Conservation (phyloP, 768 basidiomycete species). For the Hydnum rufescens region DNA sequence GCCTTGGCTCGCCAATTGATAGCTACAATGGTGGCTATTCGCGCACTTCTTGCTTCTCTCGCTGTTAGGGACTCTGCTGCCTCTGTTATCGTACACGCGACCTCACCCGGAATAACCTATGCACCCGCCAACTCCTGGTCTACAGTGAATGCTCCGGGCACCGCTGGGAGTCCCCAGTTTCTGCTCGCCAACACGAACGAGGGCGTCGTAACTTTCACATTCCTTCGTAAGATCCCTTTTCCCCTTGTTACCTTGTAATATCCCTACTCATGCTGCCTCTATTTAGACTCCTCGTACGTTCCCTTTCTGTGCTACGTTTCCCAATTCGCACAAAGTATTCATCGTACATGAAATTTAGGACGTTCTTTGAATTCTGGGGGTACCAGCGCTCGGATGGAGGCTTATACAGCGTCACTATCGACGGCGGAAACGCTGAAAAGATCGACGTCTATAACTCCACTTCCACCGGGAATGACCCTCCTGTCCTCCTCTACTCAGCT, state of each 20-base stretch:
- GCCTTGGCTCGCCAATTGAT: too few species aligned
- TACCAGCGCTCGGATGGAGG: slow-evolving; percentile 8
- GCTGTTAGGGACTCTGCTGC: too few species aligned
- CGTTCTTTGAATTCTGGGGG: slow-evolving; percentile 5
- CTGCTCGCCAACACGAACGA: background rate
- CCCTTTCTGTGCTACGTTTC: background rate
- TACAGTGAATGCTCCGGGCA: background rate
- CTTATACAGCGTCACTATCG: slow-evolving; percentile 1
- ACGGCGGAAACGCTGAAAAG: background rate
- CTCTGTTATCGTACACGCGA: too few species aligned
- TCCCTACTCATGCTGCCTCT: background rate
- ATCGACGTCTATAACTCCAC: slow-evolving; percentile 4
- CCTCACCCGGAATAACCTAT: too few species aligned
- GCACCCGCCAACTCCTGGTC: background rate
- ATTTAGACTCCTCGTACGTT: background rate
- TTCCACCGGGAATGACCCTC: background rate
- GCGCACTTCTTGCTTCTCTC: too few species aligned
- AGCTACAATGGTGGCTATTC: too few species aligned
- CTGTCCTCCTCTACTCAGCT: slow-evolving; percentile 1
- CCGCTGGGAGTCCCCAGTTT: slow-evolving; percentile 1
- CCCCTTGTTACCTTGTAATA: background rate
- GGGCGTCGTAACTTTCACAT: background rate
- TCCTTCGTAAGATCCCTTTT: background rate
- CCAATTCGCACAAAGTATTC: background rate
- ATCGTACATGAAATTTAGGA: too few species aligned